A percentile compares a stretch with the other conserved stretches of the same genome.
phyloP scores from a whole-genome alignment of 495 filamentous ascomycete genomes.

The Penicillium alfredii region DNA sequence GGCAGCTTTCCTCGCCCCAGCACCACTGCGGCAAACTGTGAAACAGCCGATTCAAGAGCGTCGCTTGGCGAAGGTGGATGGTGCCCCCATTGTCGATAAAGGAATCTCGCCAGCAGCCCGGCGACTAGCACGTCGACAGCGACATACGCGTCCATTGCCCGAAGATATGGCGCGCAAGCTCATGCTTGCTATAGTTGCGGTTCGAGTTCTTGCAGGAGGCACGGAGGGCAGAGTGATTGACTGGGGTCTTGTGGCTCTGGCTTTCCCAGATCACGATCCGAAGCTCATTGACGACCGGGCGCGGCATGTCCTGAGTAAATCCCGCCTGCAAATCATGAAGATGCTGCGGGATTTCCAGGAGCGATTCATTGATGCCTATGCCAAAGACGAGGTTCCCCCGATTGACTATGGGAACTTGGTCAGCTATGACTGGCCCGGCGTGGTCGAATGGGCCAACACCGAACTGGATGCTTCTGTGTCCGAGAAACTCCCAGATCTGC shows the following conservation, averaged over 20 bases:
- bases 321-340: constrained; percentile 56
- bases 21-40: constrained; percentile 1
- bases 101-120: constrained; percentile 1
- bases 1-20: background rate
- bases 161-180: constrained; percentile 34
- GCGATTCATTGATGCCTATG: constrained; percentile 70
- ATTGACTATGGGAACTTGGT: constrained; percentile 68
- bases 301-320: constrained; percentile 49
- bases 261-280: constrained; percentile 57
- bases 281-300: constrained; percentile 56
- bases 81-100: constrained; percentile 11
- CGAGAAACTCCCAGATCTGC: constrained; percentile 42
- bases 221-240: constrained; percentile 57
- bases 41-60: constrained; percentile 7
- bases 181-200: constrained; percentile 64
- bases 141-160: constrained; percentile 15
- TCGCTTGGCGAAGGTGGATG: constrained; percentile 28
- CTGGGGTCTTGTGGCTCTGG: constrained; percentile 62
- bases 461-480: constrained; percentile 41
- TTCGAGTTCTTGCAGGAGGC: constrained; percentile 70
- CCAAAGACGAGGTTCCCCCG: constrained; percentile 54
- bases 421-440: constrained; percentile 66
- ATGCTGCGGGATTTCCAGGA: constrained; percentile 73
- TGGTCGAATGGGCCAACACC: constrained; percentile 67
- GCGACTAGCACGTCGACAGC: constrained; percentile 22